Percentiles rank a stretch among this genome's conserved stretches.
Conservation (phyloP, 2,329 filamentous ascomycete species). For the Colletotrichum truncatum region DNA sequence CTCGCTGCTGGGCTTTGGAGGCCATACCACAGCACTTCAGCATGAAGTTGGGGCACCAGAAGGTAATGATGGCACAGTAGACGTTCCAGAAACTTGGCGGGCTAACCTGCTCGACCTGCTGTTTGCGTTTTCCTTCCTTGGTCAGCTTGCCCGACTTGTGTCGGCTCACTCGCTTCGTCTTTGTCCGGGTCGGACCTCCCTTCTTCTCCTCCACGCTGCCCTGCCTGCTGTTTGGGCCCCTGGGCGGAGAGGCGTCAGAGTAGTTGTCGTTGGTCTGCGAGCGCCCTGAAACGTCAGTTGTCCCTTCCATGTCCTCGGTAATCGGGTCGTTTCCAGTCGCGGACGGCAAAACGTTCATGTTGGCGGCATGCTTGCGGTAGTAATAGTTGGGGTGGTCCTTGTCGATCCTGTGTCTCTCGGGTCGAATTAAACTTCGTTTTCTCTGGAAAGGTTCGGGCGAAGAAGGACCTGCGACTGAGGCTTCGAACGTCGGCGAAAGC, state of each 20-base stretch:
- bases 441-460: slow-evolving; percentile 56
- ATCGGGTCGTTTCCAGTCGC: slow-evolving; percentile 93
- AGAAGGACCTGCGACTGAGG: slow-evolving; percentile 32
- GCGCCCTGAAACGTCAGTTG: slow-evolving; percentile 61
- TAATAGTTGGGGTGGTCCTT: slow-evolving; percentile 93
- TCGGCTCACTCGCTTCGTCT: slow-evolving; percentile 48
- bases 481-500: slow-evolving; percentile 58
- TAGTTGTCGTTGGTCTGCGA: slow-evolving; percentile 50
- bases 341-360: slow-evolving; percentile 90
- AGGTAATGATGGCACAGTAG: slow-evolving; percentile 93
- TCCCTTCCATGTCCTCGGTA: slow-evolving; percentile 78
- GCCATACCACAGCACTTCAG: slow-evolving; percentile 87
- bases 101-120: slow-evolving; percentile 70
- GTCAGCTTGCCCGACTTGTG: slow-evolving; percentile 70
- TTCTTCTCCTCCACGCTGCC: slow-evolving; percentile 50
- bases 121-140: slow-evolving; percentile 65
- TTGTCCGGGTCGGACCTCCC: slow-evolving; percentile 36
- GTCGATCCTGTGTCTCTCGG: slow-evolving; percentile 87
- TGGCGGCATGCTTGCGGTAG: slow-evolving; percentile 92
- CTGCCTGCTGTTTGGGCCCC: slow-evolving; percentile 39
- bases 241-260: slow-evolving; percentile 51
- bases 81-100: slow-evolving; percentile 94
- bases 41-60: slow-evolving; percentile 90
- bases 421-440: slow-evolving; percentile 89
- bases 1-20: slow-evolving; percentile 85